Percentiles rank a stretch among this genome's conserved stretches.
Conservation (phyloP, 352 stramenopile genomes). For the Globisporangium ultimum region DNA sequence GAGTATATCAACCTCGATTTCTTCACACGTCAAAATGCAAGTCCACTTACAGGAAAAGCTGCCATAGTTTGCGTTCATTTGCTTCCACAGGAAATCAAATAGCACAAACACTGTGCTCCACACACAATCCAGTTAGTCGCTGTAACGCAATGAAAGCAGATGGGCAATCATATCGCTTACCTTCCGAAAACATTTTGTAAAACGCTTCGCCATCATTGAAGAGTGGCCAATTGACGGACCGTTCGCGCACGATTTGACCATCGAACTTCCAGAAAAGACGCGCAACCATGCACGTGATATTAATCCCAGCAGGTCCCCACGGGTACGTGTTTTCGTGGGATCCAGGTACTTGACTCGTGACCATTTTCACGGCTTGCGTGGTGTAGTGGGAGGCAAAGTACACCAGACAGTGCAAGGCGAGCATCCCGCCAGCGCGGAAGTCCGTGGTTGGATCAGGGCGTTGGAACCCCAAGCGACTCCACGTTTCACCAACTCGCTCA, state of each 20-base stretch:
- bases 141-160: slow-evolving; percentile 5
- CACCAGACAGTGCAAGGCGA: slow-evolving; percentile 78
- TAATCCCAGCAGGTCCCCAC: slow-evolving; percentile 82
- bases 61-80: slow-evolving; percentile 85
- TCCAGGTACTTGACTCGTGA: slow-evolving; percentile 70
- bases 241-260: slow-evolving; percentile 61
- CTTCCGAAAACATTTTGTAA: slow-evolving; percentile 73
- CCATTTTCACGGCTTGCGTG: slow-evolving; percentile 68
- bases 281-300: slow-evolving; percentile 81
- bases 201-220: slow-evolving; percentile 70
- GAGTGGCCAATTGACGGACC: slow-evolving; percentile 64
- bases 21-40: neutral
- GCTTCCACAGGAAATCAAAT: slow-evolving; percentile 81
- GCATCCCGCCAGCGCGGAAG: slow-evolving; percentile 76
- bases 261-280: slow-evolving; percentile 81
- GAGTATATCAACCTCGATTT: neutral
- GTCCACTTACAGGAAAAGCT: slow-evolving; percentile 66
- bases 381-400: slow-evolving; percentile 77
- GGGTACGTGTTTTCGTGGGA: slow-evolving; percentile 82
- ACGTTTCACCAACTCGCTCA: slow-evolving; percentile 69
- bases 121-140: neutral
- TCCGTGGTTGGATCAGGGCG: slow-evolving; percentile 82
- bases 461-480: slow-evolving; percentile 82
- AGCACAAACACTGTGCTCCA: slow-evolving; percentile 60
- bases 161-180: slow-evolving; percentile 5